A percentile compares a stretch with the other conserved stretches of the same genome.
These are phyloP conservation scores for Starmerella floris DNA, from an alignment of 805 yeast species.

Conservation along the genomic window DNA sequence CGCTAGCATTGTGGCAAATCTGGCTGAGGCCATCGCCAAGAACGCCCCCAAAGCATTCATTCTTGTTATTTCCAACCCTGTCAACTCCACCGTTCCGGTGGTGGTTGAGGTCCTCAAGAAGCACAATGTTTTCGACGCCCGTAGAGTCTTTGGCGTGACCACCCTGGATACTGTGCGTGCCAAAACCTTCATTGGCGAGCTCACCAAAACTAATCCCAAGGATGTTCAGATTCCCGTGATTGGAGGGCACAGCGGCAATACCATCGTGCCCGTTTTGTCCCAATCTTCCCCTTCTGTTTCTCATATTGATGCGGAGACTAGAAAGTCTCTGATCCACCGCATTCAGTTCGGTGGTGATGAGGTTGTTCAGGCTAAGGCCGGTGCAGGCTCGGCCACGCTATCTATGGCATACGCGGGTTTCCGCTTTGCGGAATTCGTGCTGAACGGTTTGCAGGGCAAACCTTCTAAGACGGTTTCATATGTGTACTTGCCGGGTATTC, in stretches of 20 bases:
- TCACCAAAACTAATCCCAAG: constrained; percentile 36
- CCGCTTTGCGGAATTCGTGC: constrained; percentile 53
- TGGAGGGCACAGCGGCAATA: constrained; percentile 93
- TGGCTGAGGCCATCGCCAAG: constrained; percentile 63
- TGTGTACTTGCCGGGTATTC: constrained; percentile 29
- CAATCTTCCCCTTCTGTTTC: constrained; percentile 27
- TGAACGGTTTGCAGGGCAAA: constrained; percentile 31
- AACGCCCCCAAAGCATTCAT: constrained; percentile 62
- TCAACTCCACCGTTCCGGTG: constrained; percentile 84
- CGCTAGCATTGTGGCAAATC: constrained; percentile 61
- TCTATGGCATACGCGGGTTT: constrained; percentile 94
- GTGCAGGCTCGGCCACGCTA: constrained; percentile 87
- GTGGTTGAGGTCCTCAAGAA: constrained; percentile 66
- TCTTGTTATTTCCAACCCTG: constrained; percentile 82
- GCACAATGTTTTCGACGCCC: constrained; percentile 55
- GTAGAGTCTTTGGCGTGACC: constrained; percentile 74
- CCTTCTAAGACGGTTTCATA: constrained; percentile 33
- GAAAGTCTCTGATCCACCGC: constrained; percentile 60
- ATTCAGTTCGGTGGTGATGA: constrained; percentile 96
- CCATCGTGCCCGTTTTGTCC: constrained; percentile 77
- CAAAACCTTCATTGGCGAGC: constrained; percentile 58
- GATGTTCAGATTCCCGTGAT: constrained; percentile 53
- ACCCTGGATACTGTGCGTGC: constrained; percentile 81
- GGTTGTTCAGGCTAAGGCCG: constrained; percentile 88
- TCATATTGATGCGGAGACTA: constrained; percentile 29